Base-by-base conservation (phyloP, 78 protist species). In the Dictyostelium purpureum region DNA sequence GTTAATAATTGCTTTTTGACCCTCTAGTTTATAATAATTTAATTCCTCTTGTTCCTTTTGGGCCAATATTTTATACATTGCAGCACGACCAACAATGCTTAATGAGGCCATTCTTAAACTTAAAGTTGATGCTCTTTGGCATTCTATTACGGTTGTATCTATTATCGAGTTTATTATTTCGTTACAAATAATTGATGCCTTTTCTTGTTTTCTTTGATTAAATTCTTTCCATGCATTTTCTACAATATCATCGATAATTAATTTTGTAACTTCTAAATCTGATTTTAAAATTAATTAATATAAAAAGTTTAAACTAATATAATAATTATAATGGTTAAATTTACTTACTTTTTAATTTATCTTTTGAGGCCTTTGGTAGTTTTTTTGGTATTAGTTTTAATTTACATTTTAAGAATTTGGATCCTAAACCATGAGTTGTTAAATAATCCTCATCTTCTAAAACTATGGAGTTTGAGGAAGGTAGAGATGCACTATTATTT, bases 1-100 rank as follows among this genome's bases (percentile, higher is more conserved):
- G 10, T 82, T 57, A 7, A 21, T 71, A 35, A 54, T 21, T 10
- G 9, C 35, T 21, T 54, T 70, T 40, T 82, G 90, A 5, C 90
- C 90, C 3, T 40, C 69, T 11, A 82, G 21, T 26, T 70, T 82
- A 33, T 42, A 82, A 24, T 28, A 70, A 24, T 82, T 82, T 0
- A 82, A 33, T 42, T 82, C 90, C 26, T 82, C 90, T 42, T 82
- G 90, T 54, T 82, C 90, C 31, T 70, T 82, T 52, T 42, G 74
- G n/a, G 79, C 52, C 21, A 82, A 42, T 31, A 70, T 26, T 56
- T 70, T 82, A 54, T 82, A 82, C 52, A 82, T 40, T n/a, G 78
- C 59, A 33, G 49, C 33, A 6, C 79, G 11, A 28, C 80, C 38
- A 31, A 47, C 35, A 10, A 21, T 5, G n/a, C 80, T 19, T 5